These are phyloP conservation scores for Sporothrix humicola DNA, from an alignment of 2,329 filamentous ascomycete genomes.

Conservation along the genomic window DNA sequence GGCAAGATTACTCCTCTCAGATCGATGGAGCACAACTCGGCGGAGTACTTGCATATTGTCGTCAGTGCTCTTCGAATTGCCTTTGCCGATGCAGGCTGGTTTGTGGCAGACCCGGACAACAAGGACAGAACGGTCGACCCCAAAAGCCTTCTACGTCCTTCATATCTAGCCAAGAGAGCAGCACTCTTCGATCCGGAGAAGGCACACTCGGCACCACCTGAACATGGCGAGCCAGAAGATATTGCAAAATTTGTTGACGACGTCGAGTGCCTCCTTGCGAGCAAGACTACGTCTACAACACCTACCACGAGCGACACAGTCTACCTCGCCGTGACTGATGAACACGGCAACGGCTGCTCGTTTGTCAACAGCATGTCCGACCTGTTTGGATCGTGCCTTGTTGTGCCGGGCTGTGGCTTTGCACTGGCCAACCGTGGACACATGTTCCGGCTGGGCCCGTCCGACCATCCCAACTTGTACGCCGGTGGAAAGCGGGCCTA, in stretches of 20 bases:
- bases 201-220: constrained; percentile 65
- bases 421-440: constrained; percentile 88
- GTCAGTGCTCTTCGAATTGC: constrained; percentile 88
- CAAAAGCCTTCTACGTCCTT: constrained; percentile 62
- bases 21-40: constrained; percentile 75
- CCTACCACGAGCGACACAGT: constrained; percentile 80
- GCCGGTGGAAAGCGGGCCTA: constrained; percentile 85
- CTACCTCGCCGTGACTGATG: constrained; percentile 86
- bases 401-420: constrained; percentile 86
- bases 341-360: constrained; percentile 82
- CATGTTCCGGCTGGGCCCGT: constrained; percentile 73
- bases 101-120: constrained; percentile 74
- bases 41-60: constrained; percentile 78
- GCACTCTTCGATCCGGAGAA: constrained; percentile 62
- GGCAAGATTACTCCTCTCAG: constrained; percentile 74
- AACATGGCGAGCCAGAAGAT: constrained; percentile 22
- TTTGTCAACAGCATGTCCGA: constrained; percentile 95
- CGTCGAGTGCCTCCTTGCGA: constrained; percentile 18
- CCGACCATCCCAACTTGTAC: constrained; percentile 76
- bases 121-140: constrained; percentile 46
- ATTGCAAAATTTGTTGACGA: not conserved
- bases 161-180: constrained; percentile 74
- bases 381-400: constrained; percentile 82
- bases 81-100: constrained; percentile 89
- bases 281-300: not conserved